These are phyloP conservation scores for Juglanconis oblonga DNA, from an alignment of 2,329 filamentous ascomycete genomes.

Conservation along the genomic window DNA sequence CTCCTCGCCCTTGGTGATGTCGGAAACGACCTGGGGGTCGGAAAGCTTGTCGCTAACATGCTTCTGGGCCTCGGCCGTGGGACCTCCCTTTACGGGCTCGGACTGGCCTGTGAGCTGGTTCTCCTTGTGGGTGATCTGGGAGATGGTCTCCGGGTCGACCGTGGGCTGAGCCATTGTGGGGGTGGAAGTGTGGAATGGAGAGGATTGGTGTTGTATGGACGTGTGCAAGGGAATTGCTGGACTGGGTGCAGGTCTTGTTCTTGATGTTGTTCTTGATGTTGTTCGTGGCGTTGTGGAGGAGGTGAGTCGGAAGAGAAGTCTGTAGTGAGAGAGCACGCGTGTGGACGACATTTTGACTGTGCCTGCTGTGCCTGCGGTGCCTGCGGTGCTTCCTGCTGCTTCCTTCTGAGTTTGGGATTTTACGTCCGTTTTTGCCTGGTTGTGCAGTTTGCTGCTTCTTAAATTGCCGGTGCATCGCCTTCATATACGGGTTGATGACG, in stretches of 20 bases:
- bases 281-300: neutral
- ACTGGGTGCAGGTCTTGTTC: neutral
- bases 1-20: conserved; percentile 38
- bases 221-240: neutral
- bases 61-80: conserved; percentile 37
- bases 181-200: conserved; percentile 14
- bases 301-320: neutral
- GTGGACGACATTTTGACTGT: conserved; percentile 1
- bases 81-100: conserved; percentile 33
- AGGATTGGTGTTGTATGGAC: neutral
- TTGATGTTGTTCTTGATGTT: neutral
- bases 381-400: no score
- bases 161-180: conserved; percentile 18
- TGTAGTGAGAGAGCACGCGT: neutral
- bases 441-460: no score
- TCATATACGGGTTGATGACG: no score
- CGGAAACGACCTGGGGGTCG: conserved; percentile 31
- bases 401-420: no score
- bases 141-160: conserved; percentile 31
- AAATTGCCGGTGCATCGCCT: no score
- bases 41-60: conserved; percentile 28
- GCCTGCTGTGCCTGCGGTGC: no score
- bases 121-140: conserved; percentile 37
- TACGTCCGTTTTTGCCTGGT: no score
- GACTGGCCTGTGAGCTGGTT: conserved; percentile 34